These are phyloP conservation scores for Exidia glandulosa DNA, from an alignment of 768 basidiomycete genomes.

Conservation along the genomic window DNA sequence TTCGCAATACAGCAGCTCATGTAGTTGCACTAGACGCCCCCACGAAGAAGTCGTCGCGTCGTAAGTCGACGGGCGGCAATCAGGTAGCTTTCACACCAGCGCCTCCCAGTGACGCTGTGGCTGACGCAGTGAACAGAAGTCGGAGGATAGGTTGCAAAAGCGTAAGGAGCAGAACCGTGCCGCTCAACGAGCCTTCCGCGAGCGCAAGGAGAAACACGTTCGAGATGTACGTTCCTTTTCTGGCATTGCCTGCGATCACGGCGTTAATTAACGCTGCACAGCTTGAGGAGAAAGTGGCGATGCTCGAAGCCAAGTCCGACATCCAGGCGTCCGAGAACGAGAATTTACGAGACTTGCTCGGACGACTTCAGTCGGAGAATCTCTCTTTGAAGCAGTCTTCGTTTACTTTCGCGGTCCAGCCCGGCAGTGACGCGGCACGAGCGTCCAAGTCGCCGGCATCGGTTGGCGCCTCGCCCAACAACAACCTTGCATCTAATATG, in stretches of 20 bases:
- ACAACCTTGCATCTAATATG: conserved; percentile 7
- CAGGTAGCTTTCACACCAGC: conserved; percentile 17
- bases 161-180: conserved; percentile 97
- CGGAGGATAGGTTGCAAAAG: conserved; percentile 48
- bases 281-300: conserved; percentile 87
- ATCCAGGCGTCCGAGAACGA: conserved; percentile 68
- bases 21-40: conserved; percentile 15
- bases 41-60: conserved; percentile 15
- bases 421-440: conserved; percentile 4
- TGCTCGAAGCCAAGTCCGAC: conserved; percentile 74
- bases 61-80: conserved; percentile 30
- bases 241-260: conserved; percentile 3
- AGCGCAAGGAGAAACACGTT: conserved; percentile 94
- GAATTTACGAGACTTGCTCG: conserved; percentile 76
- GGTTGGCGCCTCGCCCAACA: conserved; percentile 15
- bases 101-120: conserved; percentile 3
- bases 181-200: conserved; percentile 93
- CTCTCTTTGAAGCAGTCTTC: conserved; percentile 64
- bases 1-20: background rate
- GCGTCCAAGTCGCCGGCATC: conserved; percentile 12
- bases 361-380: conserved; percentile 81
- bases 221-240: conserved; percentile 71
- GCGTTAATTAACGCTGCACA: conserved; percentile 19
- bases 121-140: background rate
- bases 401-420: conserved; percentile 67